Evolutionary conservation across 352 stramenopile genomes (phyloP), one percentile per base, ranked within the genome.

Genomic region (Lagenidium sp.): DNA sequence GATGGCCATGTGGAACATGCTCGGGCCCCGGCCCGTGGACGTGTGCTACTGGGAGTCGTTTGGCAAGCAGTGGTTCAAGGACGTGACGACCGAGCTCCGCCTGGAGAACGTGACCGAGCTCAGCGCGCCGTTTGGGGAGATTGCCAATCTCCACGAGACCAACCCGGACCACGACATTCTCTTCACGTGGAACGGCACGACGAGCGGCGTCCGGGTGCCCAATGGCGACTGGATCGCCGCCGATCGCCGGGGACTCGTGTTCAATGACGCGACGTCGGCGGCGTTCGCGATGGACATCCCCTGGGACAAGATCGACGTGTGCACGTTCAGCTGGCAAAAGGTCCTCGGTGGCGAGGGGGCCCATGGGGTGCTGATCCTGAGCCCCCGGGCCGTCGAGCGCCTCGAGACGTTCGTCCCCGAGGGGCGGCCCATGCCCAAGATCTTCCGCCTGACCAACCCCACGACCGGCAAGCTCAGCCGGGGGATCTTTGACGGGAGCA

Each of bases 1-100:
- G 71, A 99, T 99, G 96, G 96, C 95, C 36, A 99, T 99, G 96
- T 99, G 96, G 96, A 98, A 84, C 56, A 95, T 99, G 73, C 79
- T 99, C 18, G 96, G 96, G 25, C 67, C 72, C 24, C 70, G 85
- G 0, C 95, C 92, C 6, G 87, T 98, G 36, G 88, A 96, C 57
- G 67, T 95, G 21, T 96, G 81, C 62, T 95, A 98, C 73, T 98
- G 95, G 95, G 95, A 99, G 65, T 95, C 85, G 19, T 99, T 99
- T 56, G 96, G 96, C 16, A 71, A 95, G 79, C 89, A 94, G 52
- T 99, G 96, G 96, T 97, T 97, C 57, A 85, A 81, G 22, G 96
- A 99, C 65, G 92, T 85, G 22, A 89, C 91, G 4, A 95, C 65
- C 23, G 94, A 99, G 60, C 79, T 99, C 12, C 82, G 94, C 36